Percentiles rank a stretch among this genome's conserved stretches.
phyloP scores from a whole-genome alignment of 306 rosid species.

The Crataegus laevigata region DNA sequence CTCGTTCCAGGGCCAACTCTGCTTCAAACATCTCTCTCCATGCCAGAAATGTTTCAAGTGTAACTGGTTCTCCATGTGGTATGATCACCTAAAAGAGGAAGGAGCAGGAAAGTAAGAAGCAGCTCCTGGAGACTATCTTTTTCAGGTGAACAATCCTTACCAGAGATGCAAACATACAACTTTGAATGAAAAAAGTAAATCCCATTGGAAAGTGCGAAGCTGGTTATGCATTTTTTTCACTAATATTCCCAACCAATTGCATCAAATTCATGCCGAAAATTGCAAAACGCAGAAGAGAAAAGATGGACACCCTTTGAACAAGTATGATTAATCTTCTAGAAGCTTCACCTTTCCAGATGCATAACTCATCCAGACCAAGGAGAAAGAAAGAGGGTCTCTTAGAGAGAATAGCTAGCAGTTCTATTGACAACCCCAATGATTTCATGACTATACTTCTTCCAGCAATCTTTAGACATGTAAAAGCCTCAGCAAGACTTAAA shows the following conservation, averaged over 20 bases:
- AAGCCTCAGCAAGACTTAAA: background rate
- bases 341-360: background rate
- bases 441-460: background rate
- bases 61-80: constrained; percentile 97
- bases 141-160: background rate
- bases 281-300: background rate
- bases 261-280: background rate
- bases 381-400: background rate
- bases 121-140: constrained; percentile 11
- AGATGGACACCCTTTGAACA: background rate
- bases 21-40: constrained; percentile 99
- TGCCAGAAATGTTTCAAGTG: constrained; percentile 79
- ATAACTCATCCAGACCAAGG: background rate
- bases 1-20: constrained; percentile 93
- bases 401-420: background rate
- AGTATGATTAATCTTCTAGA: background rate
- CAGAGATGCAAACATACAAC: background rate
- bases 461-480: background rate
- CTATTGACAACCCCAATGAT: background rate
- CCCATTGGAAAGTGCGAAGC: background rate
- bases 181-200: background rate
- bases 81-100: constrained; percentile 44
- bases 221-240: background rate
- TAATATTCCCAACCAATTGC: background rate
- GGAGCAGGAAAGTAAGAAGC: constrained; percentile 16